phyloP scores from a whole-genome alignment of 495 filamentous ascomycete genomes.

The Penicillium malachiteum region DNA sequence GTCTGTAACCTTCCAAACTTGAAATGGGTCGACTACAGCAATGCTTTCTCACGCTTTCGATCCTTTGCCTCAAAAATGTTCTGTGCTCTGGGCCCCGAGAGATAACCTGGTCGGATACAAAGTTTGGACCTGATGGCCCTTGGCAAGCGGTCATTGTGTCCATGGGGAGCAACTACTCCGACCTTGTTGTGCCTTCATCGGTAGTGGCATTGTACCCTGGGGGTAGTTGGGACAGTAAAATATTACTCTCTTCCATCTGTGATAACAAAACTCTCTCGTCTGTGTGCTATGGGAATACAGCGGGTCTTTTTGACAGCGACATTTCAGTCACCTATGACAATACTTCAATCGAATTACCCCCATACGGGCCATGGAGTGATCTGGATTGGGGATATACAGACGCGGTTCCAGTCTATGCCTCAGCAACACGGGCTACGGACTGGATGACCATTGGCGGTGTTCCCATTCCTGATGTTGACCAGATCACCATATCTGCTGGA shows the following conservation, averaged over 20 bases:
- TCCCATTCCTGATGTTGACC: neutral
- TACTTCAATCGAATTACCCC: neutral
- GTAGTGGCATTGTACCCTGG: neutral
- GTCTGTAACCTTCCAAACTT: too few relatives aligned
- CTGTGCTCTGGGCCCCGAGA: neutral
- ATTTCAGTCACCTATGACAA: neutral
- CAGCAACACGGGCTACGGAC: neutral
- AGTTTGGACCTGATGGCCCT: slow-evolving; percentile 3
- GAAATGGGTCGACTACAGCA: neutral
- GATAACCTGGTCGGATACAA: slow-evolving; percentile 6
- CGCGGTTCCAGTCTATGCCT: neutral
- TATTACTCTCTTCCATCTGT: neutral
- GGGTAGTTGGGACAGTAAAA: neutral
- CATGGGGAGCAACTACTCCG: neutral
- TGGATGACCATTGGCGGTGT: neutral
- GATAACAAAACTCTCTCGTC: neutral
- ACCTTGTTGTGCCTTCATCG: neutral
- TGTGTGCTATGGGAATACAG: neutral
- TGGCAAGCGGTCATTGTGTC: slow-evolving; percentile 6
- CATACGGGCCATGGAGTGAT: neutral
- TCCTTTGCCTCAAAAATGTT: neutral
- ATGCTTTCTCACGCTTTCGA: neutral
- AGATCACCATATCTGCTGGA: neutral
- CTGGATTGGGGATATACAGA: neutral
- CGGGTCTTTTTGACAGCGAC: neutral